phyloP scores from a whole-genome alignment of 2,329 filamentous ascomycete species.

The Ophiostoma piceae region DNA sequence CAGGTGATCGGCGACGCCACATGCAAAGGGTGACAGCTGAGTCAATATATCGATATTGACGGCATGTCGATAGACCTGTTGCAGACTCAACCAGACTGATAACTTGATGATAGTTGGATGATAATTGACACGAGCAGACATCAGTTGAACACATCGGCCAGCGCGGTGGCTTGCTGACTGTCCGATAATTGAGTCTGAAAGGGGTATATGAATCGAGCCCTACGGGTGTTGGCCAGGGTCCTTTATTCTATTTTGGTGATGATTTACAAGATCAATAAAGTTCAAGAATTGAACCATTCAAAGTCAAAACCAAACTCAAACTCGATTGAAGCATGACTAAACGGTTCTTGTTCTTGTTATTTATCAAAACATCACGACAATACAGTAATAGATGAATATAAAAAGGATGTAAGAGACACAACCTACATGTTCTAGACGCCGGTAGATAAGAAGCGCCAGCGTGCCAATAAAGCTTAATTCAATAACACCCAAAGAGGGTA shows the following conservation, averaged over 20 bases:
- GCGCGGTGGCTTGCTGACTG: background rate
- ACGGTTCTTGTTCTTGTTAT: too few species aligned
- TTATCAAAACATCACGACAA: background rate
- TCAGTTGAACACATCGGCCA: background rate
- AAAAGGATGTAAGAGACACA: too few species aligned
- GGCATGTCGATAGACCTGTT: background rate
- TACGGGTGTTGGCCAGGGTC: background rate
- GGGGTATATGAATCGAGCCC: background rate
- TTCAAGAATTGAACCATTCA: too few species aligned
- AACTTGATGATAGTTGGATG: background rate
- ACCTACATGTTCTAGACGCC: background rate
- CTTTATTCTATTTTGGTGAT: too few species aligned
- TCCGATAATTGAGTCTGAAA: background rate
- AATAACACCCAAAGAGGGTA: background rate
- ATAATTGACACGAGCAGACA: too few species aligned
- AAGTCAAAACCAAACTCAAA: too few species aligned
- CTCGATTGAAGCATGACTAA: too few species aligned
- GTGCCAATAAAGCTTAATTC: conserved; percentile 4
- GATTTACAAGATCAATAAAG: too few species aligned
- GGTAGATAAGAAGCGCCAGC: background rate
- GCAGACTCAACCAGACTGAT: background rate
- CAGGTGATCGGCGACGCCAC: too few species aligned
- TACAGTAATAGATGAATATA: background rate
- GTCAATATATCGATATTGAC: background rate
- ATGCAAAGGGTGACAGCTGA: conserved; percentile 1